Conservation (phyloP, 2,329 filamentous ascomycete genomes). For the Colletotrichum musae region DNA sequence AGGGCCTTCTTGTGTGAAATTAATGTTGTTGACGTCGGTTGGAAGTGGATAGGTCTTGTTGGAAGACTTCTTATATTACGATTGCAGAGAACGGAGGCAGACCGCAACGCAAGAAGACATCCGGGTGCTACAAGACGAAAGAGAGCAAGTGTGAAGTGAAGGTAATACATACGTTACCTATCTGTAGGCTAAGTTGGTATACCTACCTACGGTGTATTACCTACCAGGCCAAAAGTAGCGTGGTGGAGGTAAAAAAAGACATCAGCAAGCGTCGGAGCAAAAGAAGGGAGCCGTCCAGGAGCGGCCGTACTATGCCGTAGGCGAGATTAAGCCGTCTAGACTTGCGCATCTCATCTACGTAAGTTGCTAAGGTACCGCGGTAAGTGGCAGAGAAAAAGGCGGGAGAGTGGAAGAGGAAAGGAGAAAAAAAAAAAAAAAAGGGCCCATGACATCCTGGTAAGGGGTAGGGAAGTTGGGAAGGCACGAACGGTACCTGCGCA, state of each 20-base stretch:
- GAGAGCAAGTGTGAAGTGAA: too few relatives aligned
- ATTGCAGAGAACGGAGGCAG: conserved; percentile 1
- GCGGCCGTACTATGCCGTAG: conserved; percentile 30
- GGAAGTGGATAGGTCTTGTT: conserved; percentile 22
- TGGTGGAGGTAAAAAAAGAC: conserved; percentile 10
- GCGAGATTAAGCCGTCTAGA: conserved; percentile 34
- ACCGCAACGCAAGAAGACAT: conserved; percentile 28
- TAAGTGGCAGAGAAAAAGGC: background rate
- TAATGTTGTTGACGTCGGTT: conserved; percentile 32
- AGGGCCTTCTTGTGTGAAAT: conserved; percentile 14
- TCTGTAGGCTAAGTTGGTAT: too few relatives aligned
- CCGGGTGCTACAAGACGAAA: background rate
- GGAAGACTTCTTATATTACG: background rate
- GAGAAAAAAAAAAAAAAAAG: background rate
- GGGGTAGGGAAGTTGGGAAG: conserved; percentile 10
- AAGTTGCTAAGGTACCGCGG: background rate
- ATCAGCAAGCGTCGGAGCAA: conserved; percentile 6
- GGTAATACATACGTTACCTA: too few relatives aligned
- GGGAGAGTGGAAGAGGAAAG: conserved; percentile 9
- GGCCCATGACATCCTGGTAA: conserved; percentile 5
- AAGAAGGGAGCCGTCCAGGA: conserved; percentile 20
- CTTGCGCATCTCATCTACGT: conserved; percentile 4
- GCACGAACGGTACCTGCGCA: conserved; percentile 38
- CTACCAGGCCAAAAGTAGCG: background rate
- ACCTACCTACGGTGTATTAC: too few relatives aligned